Base-by-base conservation (phyloP, 1,284 basidiomycete species). In the Trichosporon sp. region DNA sequence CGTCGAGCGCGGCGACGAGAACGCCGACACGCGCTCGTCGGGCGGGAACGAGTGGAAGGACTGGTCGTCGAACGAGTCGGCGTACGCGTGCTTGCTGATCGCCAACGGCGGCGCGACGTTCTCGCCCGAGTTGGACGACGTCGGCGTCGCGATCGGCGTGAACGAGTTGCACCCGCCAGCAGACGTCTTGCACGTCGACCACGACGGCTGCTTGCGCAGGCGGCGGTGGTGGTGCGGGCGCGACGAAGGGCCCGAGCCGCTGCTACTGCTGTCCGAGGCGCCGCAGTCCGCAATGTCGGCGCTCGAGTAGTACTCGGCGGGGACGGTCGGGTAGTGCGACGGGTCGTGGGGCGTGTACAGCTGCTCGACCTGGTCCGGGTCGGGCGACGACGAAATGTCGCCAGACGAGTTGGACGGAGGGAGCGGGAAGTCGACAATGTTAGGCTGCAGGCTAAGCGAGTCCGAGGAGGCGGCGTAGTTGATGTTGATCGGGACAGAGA, bases 331-430 rank as follows among this genome's bases (percentile, higher is more conserved):
- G 47, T 65, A 71, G 58, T 62, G 47, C 2, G 67, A 31, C 9
- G 32, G n/a, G 38, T 69, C 70, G 25, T 60, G 65, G 5, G 71
- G 71, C 2, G 71, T 72, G 65, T 66, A 68, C 60, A 73, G 72
- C 32, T 73, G 72, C 68, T 73, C 72, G 32, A 73, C 51, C 44
- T 70, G 64, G 65, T 73, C 72, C 6, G 66, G 65, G 68, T 73
- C 72, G 7, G 68, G 70, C 18, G 70, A 71, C 56, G 56, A 60
- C 21, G 67, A 67, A 11, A 68, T 27, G 44, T 71, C 68, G 47
- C 72, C 68, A 13, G 68, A 67, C 18, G 70, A 70, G 58, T 47
- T 63, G n/a, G 72, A 69, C n/a, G 72, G 72, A 8, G 72, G 72
- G 9, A 73, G 68, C 18, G 72, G 72, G 42, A 73, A 73, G 66